phyloP scores from a whole-genome alignment of 2,329 filamentous ascomycete species.

The Aspergillus viridinutans region DNA sequence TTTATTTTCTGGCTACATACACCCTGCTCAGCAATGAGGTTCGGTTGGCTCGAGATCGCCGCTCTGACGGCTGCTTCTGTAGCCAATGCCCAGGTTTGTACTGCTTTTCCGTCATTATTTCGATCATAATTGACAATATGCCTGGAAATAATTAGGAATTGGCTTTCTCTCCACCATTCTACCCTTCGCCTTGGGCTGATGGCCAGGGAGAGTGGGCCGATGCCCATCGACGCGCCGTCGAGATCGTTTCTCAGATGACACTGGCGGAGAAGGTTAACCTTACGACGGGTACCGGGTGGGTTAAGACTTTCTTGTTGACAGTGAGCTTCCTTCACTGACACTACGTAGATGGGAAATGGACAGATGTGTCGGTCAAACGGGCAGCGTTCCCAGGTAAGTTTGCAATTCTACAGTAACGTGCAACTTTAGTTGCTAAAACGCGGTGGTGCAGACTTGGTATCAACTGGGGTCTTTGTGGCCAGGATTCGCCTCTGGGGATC shows the following conservation, averaged over 20 bases:
- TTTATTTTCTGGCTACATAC: not conserved
- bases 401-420: slow-evolving; percentile 5
- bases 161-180: slow-evolving; percentile 59
- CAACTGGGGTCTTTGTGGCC: slow-evolving; percentile 67
- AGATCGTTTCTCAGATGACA: slow-evolving; percentile 78
- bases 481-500: slow-evolving; percentile 79
- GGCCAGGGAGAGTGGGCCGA: slow-evolving; percentile 69
- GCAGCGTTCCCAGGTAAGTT: slow-evolving; percentile 41
- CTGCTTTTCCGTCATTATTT: not conserved
- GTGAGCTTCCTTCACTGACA: slow-evolving; percentile 3
- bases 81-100: slow-evolving; percentile 25
- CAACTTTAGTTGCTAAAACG: not conserved
- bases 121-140: slow-evolving; percentile 2
- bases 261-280: slow-evolving; percentile 89
- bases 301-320: slow-evolving; percentile 9
- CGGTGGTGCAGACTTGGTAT: slow-evolving; percentile 48
- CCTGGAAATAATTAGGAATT: slow-evolving; percentile 19
- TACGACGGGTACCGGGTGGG: slow-evolving; percentile 82
- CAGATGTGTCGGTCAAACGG: slow-evolving; percentile 70
- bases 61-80: slow-evolving; percentile 29
- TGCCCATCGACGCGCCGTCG: slow-evolving; percentile 70
- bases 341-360: slow-evolving; percentile 59
- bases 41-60: slow-evolving; percentile 31
- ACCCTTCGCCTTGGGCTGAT: slow-evolving; percentile 84
- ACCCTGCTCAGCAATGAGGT: slow-evolving; percentile 28